A percentile compares a stretch with the other conserved stretches of the same genome.
Conservation (phyloP, 495 filamentous ascomycete genomes). For the Usnea hakonensis region DNA sequence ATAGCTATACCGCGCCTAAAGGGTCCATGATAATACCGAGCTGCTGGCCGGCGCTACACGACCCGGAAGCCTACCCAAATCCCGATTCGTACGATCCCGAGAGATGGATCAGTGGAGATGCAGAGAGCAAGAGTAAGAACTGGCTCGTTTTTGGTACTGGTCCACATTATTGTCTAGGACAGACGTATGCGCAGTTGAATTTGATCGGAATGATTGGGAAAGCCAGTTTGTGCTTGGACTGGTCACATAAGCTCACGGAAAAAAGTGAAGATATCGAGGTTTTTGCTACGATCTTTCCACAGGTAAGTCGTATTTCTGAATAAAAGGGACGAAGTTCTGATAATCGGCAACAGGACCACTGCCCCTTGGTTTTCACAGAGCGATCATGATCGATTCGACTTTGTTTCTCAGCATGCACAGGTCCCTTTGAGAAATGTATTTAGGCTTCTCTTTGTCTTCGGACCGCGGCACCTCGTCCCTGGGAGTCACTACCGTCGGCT, state of each 20-base stretch:
- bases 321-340: constrained; percentile 12
- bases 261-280: constrained; percentile 92
- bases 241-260: constrained; percentile 77
- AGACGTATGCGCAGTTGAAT: constrained; percentile 86
- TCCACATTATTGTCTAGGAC: constrained; percentile 93
- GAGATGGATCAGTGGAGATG: constrained; percentile 83
- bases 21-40: constrained; percentile 92
- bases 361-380: constrained; percentile 55
- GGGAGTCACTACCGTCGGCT: background rate
- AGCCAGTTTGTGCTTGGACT: constrained; percentile 83
- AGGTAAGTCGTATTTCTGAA: constrained; percentile 51
- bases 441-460: background rate
- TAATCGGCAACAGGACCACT: constrained; percentile 46
- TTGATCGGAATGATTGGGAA: constrained; percentile 89
- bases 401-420: background rate
- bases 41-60: constrained; percentile 82
- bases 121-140: constrained; percentile 91
- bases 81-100: constrained; percentile 84
- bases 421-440: background rate
- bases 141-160: constrained; percentile 95
- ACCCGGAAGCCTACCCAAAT: constrained; percentile 84
- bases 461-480: background rate
- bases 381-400: constrained; percentile 17
- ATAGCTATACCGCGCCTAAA: constrained; percentile 83
- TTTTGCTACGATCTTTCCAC: constrained; percentile 95